These are phyloP conservation scores for Syncephalastrum sp. DNA, from an alignment of 371 early-diverging fungal species.

Conservation along the genomic window DNA sequence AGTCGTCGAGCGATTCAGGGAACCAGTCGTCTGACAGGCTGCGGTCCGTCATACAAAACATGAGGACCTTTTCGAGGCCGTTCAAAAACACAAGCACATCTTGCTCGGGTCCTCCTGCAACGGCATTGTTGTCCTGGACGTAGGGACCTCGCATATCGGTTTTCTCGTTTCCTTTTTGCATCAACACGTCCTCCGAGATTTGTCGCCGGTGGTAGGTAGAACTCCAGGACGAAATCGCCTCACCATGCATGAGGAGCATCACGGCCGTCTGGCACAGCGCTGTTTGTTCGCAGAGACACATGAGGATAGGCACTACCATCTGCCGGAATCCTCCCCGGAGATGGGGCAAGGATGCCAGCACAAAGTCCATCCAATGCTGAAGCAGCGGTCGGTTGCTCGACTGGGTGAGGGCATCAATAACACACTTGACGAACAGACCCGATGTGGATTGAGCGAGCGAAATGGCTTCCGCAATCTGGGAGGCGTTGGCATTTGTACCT, in stretches of 20 bases:
- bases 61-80: constrained; percentile 64
- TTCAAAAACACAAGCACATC: constrained; percentile 60
- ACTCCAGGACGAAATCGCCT: constrained; percentile 1
- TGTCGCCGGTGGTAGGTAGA: not conserved
- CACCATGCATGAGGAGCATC: constrained; percentile 34
- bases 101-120: constrained; percentile 38
- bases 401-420: constrained; percentile 60
- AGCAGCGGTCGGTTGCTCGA: constrained; percentile 63
- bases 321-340: constrained; percentile 60
- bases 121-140: constrained; percentile 17
- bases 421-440: constrained; percentile 59
- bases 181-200: not conserved
- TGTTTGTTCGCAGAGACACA: constrained; percentile 66
- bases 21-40: constrained; percentile 37
- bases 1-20: constrained; percentile 12
- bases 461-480: constrained; percentile 25
- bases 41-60: constrained; percentile 61
- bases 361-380: constrained; percentile 80
- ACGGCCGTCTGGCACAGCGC: constrained; percentile 40
- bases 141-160: constrained; percentile 9
- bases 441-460: constrained; percentile 34
- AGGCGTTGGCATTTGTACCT: not conserved
- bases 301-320: constrained; percentile 62
- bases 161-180: not conserved
- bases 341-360: constrained; percentile 62